Base-by-base conservation (phyloP, 2,329 filamentous ascomycete genomes). In the Thyridium curvatum region DNA sequence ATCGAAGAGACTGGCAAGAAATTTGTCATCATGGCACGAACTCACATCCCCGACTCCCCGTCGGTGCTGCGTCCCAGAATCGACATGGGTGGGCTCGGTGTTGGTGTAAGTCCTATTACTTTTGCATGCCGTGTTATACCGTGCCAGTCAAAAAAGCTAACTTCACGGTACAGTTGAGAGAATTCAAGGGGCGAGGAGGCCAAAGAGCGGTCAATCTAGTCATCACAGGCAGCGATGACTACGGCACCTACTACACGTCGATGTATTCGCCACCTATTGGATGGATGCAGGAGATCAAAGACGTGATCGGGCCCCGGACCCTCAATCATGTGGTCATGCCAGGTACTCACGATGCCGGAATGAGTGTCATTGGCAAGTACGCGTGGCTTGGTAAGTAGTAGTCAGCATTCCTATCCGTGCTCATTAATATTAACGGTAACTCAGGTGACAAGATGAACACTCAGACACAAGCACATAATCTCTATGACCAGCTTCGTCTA, bases 331-430 rank as follows among this genome's bases (percentile, higher is more conserved):
- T 73, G 14, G 58, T 64, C 35, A 64, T 74, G 57, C 69, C 69
- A 0, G 69, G 68, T 8, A 61, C 65, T 4, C 68, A 74, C 42
- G 66, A 72, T 41, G 57, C 67, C 0, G 69, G 68, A n/a, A 72
- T 74, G 67, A 62, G 58, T 17, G 55, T 44, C 1, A 66, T 68
- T 43, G 61, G 52, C 12, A 40, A 47, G 34, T 65, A 66, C 4
- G 31, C 14, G 28, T 53, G 58, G 29, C 53, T 64, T 10, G 66
- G 62, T 4, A 52, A 52, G n/a, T n/a, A n/a, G n/a, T n/a, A n/a
- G n/a, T n/a, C n/a, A n/a, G n/a, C n/a, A n/a, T n/a, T n/a, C n/a
- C n/a, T n/a, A n/a, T n/a, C n/a, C n/a, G n/a, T n/a, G n/a, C n/a
- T n/a, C n/a, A n/a, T n/a, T n/a, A n/a, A n/a, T n/a, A n/a, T n/a